These are phyloP conservation scores for Lablab purpureus DNA, from an alignment of 306 rosid genomes.

Conservation along the genomic window DNA sequence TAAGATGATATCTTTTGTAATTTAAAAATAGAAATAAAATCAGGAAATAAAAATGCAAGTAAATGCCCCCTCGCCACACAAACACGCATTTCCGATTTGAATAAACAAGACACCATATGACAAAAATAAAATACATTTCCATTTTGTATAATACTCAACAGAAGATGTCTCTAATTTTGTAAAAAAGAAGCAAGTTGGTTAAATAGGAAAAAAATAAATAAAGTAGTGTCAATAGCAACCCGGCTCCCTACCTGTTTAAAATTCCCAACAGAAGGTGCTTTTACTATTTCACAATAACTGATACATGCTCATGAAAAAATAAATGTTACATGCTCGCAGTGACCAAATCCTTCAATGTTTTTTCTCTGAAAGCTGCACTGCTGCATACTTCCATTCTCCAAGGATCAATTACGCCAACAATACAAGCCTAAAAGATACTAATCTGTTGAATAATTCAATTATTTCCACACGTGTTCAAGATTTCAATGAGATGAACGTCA, in stretches of 20 bases:
- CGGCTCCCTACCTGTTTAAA: neutral
- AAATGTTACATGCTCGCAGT: neutral
- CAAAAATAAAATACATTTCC: no score
- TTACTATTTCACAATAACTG: neutral
- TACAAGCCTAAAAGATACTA: neutral
- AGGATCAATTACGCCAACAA: neutral
- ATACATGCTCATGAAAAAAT: neutral
- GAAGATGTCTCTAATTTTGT: no score
- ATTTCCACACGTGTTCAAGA: conserved; percentile 43
- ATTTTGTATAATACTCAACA: no score
- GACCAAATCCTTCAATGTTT: neutral
- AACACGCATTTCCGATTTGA: no score
- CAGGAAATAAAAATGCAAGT: no score
- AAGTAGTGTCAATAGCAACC: neutral
- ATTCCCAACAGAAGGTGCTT: neutral
- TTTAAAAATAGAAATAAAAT: no score
- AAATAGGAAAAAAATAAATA: no score
- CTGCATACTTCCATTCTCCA: neutral
- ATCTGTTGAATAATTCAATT: conserved; percentile 32
- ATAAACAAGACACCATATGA: no score
- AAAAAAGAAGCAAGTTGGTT: no score
- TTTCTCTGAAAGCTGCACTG: neutral
- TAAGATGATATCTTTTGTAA: no score
- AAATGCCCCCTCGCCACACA: no score
- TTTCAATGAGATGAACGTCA: conserved; percentile 30